phyloP scores from a whole-genome alignment of 208 protist species.

The Trypanosoma theileri region DNA sequence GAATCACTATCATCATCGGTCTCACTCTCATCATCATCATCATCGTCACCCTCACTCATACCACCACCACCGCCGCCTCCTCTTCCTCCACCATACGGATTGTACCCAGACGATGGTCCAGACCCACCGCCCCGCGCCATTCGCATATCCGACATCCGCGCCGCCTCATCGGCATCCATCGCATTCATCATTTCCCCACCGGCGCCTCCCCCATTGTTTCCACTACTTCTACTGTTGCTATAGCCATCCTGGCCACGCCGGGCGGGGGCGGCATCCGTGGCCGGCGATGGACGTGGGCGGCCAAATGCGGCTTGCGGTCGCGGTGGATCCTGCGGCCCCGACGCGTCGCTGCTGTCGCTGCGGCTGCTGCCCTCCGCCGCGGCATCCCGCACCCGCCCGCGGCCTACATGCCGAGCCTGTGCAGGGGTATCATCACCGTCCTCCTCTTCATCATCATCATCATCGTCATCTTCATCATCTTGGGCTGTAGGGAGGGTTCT shows the following conservation, averaged over 20 bases:
- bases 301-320: slow-evolving; percentile 40
- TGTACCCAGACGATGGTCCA: neutral
- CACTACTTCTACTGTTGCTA: neutral
- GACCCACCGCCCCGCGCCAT: neutral
- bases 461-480: slow-evolving; percentile 36
- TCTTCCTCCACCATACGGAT: neutral
- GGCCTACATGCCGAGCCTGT: too few species aligned
- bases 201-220: neutral
- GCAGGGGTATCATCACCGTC: slow-evolving; percentile 11
- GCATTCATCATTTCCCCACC: neutral
- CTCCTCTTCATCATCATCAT: slow-evolving; percentile 19
- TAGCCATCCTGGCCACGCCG: slow-evolving; percentile 1
- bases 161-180: slow-evolving; percentile 19
- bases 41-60: slow-evolving; percentile 50
- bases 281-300: slow-evolving; percentile 26
- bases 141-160: slow-evolving; percentile 24
- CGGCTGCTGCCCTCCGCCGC: slow-evolving; percentile 65
- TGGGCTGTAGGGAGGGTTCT: slow-evolving; percentile 21
- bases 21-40: slow-evolving; percentile 39
- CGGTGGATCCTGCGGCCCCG: slow-evolving; percentile 22
- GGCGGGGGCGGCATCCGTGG: neutral
- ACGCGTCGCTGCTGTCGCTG: slow-evolving; percentile 26
- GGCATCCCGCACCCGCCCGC: slow-evolving; percentile 31
- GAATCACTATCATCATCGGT: slow-evolving; percentile 35
- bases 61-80: slow-evolving; percentile 29